Evolutionary conservation across 2,329 filamentous ascomycete species (phyloP).

Genomic region (Blastomyces emzantsi): DNA sequence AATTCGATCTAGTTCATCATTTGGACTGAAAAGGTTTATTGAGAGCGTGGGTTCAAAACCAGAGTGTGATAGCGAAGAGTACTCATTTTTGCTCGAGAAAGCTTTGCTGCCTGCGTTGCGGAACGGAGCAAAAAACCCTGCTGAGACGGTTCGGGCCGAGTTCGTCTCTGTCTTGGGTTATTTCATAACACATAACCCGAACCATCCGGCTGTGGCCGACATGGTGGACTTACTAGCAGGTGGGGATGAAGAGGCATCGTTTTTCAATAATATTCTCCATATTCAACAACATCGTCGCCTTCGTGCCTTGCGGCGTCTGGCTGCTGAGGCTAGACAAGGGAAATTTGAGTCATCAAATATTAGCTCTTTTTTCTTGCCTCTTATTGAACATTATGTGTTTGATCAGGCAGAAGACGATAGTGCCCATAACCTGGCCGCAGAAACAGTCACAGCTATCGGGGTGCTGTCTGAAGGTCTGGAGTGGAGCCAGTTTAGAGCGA

Average conservation of each 20-base stretch:
- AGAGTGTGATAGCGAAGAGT: conserved; percentile 35
- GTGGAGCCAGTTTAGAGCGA: conserved; percentile 82
- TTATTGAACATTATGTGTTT: conserved; percentile 91
- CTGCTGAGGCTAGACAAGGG: conserved; percentile 54
- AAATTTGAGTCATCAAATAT: conserved; percentile 68
- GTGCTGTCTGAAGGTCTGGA: conserved; percentile 66
- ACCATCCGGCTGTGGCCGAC: conserved; percentile 63
- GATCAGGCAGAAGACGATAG: conserved; percentile 67
- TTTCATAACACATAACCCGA: conserved; percentile 60
- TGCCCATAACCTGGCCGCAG: conserved; percentile 73
- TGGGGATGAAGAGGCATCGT: conserved; percentile 70
- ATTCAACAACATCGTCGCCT: conserved; percentile 80
- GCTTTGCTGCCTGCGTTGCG: conserved; percentile 69
- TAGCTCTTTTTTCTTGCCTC: conserved; percentile 76
- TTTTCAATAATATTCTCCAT: conserved; percentile 88
- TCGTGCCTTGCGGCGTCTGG: conserved; percentile 70
- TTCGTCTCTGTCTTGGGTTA: conserved; percentile 71
- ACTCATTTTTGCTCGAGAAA: conserved; percentile 51
- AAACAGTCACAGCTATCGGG: conserved; percentile 74
- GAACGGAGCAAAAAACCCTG: conserved; percentile 63
- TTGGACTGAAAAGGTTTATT: conserved; percentile 69
- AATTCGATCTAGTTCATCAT: conserved; percentile 73
- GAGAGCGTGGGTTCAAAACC: conserved; percentile 48
- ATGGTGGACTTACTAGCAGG: conserved; percentile 60
- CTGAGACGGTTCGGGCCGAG: conserved; percentile 77